Conservation (phyloP, 1,139 yeast genomes). For the Meyerozyma elateridarum region DNA sequence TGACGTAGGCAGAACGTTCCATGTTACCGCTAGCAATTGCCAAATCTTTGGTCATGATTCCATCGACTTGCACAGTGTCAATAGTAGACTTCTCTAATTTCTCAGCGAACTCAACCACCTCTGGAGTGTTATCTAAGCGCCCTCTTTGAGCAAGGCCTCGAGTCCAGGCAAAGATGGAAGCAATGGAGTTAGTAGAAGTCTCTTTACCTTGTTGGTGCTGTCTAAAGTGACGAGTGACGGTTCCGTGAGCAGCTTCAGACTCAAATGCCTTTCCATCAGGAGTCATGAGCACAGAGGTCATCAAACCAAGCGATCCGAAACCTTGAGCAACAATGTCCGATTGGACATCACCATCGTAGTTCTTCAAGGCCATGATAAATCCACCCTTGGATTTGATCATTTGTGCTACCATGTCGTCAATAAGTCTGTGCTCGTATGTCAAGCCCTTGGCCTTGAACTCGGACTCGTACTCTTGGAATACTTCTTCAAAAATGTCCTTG, state of each 20-base stretch:
- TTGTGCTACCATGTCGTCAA: slow-evolving; percentile 87
- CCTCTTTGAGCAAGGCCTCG: slow-evolving; percentile 82
- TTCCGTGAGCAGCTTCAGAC: slow-evolving; percentile 84
- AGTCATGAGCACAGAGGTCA: slow-evolving; percentile 82
- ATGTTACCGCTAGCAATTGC: slow-evolving; percentile 71
- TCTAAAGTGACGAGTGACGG: slow-evolving; percentile 83
- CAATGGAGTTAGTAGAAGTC: slow-evolving; percentile 80
- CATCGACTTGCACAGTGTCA: slow-evolving; percentile 68
- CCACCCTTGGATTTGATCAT: slow-evolving; percentile 85
- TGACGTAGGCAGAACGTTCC: slow-evolving; percentile 61
- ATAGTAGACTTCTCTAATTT: slow-evolving; percentile 63
- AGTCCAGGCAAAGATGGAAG: slow-evolving; percentile 84
- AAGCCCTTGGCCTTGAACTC: slow-evolving; percentile 63
- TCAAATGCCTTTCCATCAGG: slow-evolving; percentile 84
- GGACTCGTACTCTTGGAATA: slow-evolving; percentile 57
- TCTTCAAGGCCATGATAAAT: slow-evolving; percentile 75
- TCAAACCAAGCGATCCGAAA: slow-evolving; percentile 75
- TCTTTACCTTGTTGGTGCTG: slow-evolving; percentile 81
- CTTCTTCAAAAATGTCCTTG: slow-evolving; percentile 70
- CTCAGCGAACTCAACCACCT: slow-evolving; percentile 63
- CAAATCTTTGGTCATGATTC: slow-evolving; percentile 78
- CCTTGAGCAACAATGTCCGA: slow-evolving; percentile 86
- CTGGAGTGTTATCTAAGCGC: slow-evolving; percentile 66
- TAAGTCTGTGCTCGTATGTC: slow-evolving; percentile 77
- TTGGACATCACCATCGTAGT: slow-evolving; percentile 84